Base-by-base conservation (phyloP, 148 eudicot genomes). In the Drosera capensis region DNA sequence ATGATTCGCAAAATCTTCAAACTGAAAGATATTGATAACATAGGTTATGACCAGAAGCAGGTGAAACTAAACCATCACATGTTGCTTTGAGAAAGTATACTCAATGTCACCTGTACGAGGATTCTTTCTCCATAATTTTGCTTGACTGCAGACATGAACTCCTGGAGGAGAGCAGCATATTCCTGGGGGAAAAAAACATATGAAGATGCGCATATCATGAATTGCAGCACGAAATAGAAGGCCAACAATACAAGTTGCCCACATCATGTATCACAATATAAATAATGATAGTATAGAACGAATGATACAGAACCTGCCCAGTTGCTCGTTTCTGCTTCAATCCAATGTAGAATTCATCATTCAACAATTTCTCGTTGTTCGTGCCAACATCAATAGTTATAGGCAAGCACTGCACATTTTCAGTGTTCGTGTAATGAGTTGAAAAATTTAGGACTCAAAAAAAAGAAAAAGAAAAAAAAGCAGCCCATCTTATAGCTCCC, bases 1-100 rank as follows among this genome's bases (percentile, higher is more conserved):
- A 75, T 88, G 97, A 68, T 88, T 88, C 45, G 96, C 94, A 54
- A 88, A 88, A 64, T 88, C 96, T 58, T 88, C 96, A 69, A 79
- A 88, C 94, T 88, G 71, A 39, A 45, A 42, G 21, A 13, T 25
- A 6, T 12, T 26, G 44, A 9, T 34, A 15, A 34, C 2, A 34
- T 34, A 34, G 31, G n/a, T n/a, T n/a, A n/a, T n/a, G n/a, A n/a
- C n/a, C 31, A 28, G 9, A 28, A 4, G 38, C 11, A 15, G n/a
- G n/a, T n/a, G 38, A 37, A 23, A 40, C 43, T 41, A 45, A 41
- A n/a, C 20, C 11, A 47, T 19, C 8, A 9, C 22, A 34, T 9
- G 17, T n/a, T 8, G 35, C 12, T 3, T 23, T 20, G 12, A 5
- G 0, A 1, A 14, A 5, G 14, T 3, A 28, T 26, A 43, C 39